Evolutionary conservation across 805 yeast genomes (phyloP).

Genomic region (Candida multigemmis): DNA sequence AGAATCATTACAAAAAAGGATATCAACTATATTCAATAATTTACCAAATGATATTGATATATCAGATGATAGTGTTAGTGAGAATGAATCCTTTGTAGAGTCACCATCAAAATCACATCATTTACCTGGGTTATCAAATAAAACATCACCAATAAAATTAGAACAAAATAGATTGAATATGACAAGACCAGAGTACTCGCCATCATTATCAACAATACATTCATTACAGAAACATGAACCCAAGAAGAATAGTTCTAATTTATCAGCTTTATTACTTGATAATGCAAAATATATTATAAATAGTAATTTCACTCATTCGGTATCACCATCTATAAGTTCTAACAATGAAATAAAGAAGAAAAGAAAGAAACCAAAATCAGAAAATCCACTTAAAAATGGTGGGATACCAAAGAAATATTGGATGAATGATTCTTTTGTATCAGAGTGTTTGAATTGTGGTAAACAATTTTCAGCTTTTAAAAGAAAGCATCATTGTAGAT

Average conservation of each 20-base stretch:
- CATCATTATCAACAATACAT: conserved; percentile 15
- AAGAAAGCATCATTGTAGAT: conserved; percentile 89
- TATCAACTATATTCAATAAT: conserved; percentile 32
- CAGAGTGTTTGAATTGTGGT: conserved; percentile 80
- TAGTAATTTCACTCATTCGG: conserved; percentile 17
- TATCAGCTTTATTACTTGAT: conserved; percentile 24
- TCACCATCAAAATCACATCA: conserved; percentile 5
- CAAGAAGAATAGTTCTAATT: conserved; percentile 20
- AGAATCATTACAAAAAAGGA: conserved; percentile 18
- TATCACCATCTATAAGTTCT: conserved; percentile 18
- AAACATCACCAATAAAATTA: conserved; percentile 18
- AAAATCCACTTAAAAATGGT: conserved; percentile 36
- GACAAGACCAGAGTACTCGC: conserved; percentile 6
- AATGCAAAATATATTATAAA: conserved; percentile 29
- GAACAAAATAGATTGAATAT: conserved; percentile 8
- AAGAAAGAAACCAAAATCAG: conserved; percentile 20
- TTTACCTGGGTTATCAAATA: conserved; percentile 12
- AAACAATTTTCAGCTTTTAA: conserved; percentile 75
- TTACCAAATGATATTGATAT: conserved; percentile 39
- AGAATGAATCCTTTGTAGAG: conserved; percentile 22
- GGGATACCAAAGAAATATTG: conserved; percentile 75
- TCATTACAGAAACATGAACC: too few species aligned
- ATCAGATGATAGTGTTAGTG: conserved; percentile 38
- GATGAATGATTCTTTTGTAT: conserved; percentile 92
- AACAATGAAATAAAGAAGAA: conserved; percentile 9